Percentiles rank a stretch among this genome's conserved stretches.
These are phyloP conservation scores for Claviceps cyperi DNA, from an alignment of 2,329 filamentous ascomycete genomes.

Conservation along the genomic window DNA sequence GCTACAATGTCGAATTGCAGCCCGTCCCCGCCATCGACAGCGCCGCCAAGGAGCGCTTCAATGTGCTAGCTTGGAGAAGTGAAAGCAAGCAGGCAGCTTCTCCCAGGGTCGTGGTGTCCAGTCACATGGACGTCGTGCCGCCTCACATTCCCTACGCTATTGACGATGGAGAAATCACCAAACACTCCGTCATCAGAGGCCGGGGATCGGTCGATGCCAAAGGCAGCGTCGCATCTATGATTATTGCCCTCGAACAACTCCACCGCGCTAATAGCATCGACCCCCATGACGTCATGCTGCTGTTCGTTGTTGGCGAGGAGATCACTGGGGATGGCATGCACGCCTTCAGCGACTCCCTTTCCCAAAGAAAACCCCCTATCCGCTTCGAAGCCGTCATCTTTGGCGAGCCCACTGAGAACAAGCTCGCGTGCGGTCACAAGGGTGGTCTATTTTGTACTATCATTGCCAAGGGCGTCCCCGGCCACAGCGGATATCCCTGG, in stretches of 20 bases:
- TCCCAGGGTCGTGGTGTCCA: conserved; percentile 52
- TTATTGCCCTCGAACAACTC: conserved; percentile 49
- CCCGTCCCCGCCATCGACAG: conserved; percentile 20
- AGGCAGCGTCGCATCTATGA: conserved; percentile 56
- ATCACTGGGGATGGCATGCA: conserved; percentile 67
- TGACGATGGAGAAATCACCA: conserved; percentile 27
- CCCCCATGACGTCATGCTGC: conserved; percentile 39
- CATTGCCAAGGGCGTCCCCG: conserved; percentile 55
- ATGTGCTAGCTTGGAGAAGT: conserved; percentile 57
- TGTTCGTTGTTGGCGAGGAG: conserved; percentile 76
- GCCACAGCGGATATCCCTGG: conserved; percentile 87
- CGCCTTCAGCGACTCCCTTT: conserved; percentile 27
- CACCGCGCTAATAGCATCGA: conserved; percentile 25
- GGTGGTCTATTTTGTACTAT: conserved; percentile 59
- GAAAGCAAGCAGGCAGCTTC: conserved; percentile 25
- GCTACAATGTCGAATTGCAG: conserved; percentile 31
- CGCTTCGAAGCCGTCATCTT: conserved; percentile 61
- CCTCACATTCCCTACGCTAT: conserved; percentile 57
- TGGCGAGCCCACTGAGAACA: conserved; percentile 82
- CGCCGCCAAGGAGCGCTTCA: conserved; percentile 35
- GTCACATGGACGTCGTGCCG: conserved; percentile 70
- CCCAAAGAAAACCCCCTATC: conserved; percentile 19
- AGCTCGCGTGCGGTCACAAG: conserved; percentile 84
- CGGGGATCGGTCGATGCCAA: conserved; percentile 64
- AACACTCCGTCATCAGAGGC: conserved; percentile 46